Evolutionary conservation across 768 basidiomycete species (phyloP).

Genomic region (Naganishia antarctica): DNA sequence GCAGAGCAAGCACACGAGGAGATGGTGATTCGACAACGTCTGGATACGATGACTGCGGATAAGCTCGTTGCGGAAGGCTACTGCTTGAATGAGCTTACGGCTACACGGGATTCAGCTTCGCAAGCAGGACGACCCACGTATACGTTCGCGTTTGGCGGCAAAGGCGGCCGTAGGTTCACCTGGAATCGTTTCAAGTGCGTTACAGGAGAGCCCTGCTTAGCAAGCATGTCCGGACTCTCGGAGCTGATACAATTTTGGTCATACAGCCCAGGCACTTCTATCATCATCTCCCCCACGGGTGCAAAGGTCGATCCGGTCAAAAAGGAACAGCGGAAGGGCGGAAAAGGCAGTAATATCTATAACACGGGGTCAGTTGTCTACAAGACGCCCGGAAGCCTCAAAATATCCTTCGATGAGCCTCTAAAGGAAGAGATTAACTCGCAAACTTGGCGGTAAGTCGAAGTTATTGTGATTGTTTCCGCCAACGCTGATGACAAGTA

Average conservation of each 20-base stretch:
- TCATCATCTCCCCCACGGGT: slow-evolving; percentile 61
- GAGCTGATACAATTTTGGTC: slow-evolving; percentile 5
- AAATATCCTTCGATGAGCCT: slow-evolving; percentile 31
- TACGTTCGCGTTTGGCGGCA: slow-evolving; percentile 60
- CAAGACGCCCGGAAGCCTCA: slow-evolving; percentile 30
- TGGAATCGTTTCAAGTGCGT: slow-evolving; percentile 69
- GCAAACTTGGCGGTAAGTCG: slow-evolving; percentile 39
- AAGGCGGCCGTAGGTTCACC: slow-evolving; percentile 57
- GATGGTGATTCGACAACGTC: background rate
- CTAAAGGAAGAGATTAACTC: slow-evolving; percentile 26
- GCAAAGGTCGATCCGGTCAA: slow-evolving; percentile 56
- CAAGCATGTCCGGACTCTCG: background rate
- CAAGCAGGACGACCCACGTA: slow-evolving; percentile 56
- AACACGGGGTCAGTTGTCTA: slow-evolving; percentile 34
- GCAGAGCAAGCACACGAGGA: slow-evolving; percentile 14
- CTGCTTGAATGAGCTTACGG: slow-evolving; percentile 55
- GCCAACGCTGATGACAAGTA: background rate
- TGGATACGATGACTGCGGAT: background rate
- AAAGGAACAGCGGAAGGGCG: slow-evolving; percentile 52
- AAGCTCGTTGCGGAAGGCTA: slow-evolving; percentile 20
- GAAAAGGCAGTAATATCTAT: slow-evolving; percentile 7
- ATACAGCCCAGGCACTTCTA: slow-evolving; percentile 64
- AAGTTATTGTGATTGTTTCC: background rate
- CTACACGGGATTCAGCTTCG: slow-evolving; percentile 62
- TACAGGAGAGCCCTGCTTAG: background rate